These are phyloP conservation scores for Penium margaritaceum DNA, from an alignment of 139 green algal species.

Conservation along the genomic window DNA sequence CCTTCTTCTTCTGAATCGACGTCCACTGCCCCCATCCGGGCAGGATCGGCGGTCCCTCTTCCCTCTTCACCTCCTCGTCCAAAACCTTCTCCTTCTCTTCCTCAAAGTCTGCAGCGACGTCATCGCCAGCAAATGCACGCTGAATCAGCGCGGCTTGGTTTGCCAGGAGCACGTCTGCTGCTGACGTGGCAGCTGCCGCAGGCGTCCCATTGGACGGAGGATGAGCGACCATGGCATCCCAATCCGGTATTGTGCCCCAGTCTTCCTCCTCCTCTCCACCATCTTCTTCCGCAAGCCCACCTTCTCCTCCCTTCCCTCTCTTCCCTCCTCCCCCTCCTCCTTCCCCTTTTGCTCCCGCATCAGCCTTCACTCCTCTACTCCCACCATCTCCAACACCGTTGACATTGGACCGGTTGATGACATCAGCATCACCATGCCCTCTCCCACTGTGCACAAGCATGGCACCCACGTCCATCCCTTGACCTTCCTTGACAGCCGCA, in stretches of 20 bases:
- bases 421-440: no score
- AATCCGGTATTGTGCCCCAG: constrained; percentile 8
- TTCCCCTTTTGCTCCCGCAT: constrained; percentile 54
- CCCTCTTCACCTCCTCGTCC: constrained; percentile 70
- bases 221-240: no score
- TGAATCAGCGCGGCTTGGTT: constrained; percentile 55
- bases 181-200: neutral
- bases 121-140: constrained; percentile 77
- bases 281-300: constrained; percentile 3
- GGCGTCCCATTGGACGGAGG: no score
- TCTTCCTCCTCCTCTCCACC: constrained; percentile 14
- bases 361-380: no score
- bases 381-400: no score
- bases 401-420: no score
- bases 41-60: constrained; percentile 31
- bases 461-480: no score
- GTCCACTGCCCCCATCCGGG: constrained; percentile 82
- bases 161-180: neutral
- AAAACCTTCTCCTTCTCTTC: constrained; percentile 58
- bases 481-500: no score
- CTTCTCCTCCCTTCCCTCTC: neutral
- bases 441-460: no score
- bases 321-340: constrained; percentile 57
- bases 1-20: constrained; percentile 57
- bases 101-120: constrained; percentile 82